Percentiles rank a stretch among this genome's conserved stretches.
These are phyloP conservation scores for Talaromyces marneffei DNA, from an alignment of 2,329 filamentous ascomycete genomes.

Conservation along the genomic window DNA sequence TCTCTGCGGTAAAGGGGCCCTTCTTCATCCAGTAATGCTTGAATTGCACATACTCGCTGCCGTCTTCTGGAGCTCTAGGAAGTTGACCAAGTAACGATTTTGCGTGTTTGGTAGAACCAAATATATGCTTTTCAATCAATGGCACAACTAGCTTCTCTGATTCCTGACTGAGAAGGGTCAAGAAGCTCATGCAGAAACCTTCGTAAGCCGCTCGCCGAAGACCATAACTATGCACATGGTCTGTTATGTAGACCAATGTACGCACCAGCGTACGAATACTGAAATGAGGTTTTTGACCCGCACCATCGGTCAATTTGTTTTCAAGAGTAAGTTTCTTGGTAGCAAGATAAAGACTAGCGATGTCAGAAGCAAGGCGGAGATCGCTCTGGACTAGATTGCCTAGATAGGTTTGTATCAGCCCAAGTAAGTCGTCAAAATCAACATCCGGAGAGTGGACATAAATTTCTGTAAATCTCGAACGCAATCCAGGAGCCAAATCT, in stretches of 20 bases:
- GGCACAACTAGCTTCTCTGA: slow-evolving; percentile 76
- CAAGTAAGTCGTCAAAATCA: slow-evolving; percentile 77
- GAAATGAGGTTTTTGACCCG: slow-evolving; percentile 93
- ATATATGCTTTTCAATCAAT: slow-evolving; percentile 72
- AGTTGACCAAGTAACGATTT: slow-evolving; percentile 71
- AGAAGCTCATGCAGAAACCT: slow-evolving; percentile 96
- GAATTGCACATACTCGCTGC: slow-evolving; percentile 72
- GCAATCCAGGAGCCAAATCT: slow-evolving; percentile 79
- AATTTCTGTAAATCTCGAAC: slow-evolving; percentile 90
- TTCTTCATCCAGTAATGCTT: slow-evolving; percentile 87
- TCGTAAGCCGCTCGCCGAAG: slow-evolving; percentile 83
- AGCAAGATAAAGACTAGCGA: slow-evolving; percentile 80
- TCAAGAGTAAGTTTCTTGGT: slow-evolving; percentile 75
- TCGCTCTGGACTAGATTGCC: slow-evolving; percentile 65
- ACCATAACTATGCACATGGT: slow-evolving; percentile 77
- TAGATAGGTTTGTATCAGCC: slow-evolving; percentile 83
- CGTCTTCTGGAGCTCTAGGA: slow-evolving; percentile 70
- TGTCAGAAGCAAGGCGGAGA: slow-evolving; percentile 68
- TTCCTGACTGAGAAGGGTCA: slow-evolving; percentile 76
- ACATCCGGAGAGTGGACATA: slow-evolving; percentile 88
- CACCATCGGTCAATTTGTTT: slow-evolving; percentile 85
- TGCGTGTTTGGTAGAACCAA: slow-evolving; percentile 63
- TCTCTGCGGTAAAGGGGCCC: slow-evolving; percentile 60
- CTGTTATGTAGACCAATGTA: slow-evolving; percentile 78
- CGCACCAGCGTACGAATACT: slow-evolving; percentile 90